A percentile compares a stretch with the other conserved stretches of the same genome.
phyloP scores from a whole-genome alignment of 345 rosid species.

The Melastoma malabathricum region DNA sequence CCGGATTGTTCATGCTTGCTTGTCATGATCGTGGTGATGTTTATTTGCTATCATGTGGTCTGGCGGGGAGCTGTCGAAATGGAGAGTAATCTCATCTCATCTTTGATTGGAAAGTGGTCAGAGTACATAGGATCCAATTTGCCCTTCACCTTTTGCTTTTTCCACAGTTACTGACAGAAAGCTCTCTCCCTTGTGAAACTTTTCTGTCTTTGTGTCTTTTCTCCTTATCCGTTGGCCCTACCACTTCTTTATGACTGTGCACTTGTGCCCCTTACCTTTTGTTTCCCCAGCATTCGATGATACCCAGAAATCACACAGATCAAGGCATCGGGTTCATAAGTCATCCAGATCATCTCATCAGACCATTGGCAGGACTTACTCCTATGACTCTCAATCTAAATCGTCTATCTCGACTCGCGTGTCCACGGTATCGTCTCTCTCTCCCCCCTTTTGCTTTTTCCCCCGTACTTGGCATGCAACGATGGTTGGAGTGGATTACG shows the following conservation, averaged over 20 bases:
- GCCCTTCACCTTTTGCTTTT: constrained; percentile 25
- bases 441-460: neutral
- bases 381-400: constrained; percentile 80
- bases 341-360: constrained; percentile 63
- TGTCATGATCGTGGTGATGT: too few relatives aligned
- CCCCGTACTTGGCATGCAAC: too few relatives aligned
- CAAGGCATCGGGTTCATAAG: constrained; percentile 59
- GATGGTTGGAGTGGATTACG: too few relatives aligned
- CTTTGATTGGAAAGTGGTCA: constrained; percentile 8
- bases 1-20: neutral
- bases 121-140: constrained; percentile 54
- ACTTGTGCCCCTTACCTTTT: constrained; percentile 14
- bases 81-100: neutral
- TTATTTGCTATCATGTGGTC: too few relatives aligned
- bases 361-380: constrained; percentile 53
- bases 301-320: constrained; percentile 68
- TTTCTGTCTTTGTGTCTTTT: constrained; percentile 17
- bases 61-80: too few relatives aligned
- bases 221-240: constrained; percentile 21
- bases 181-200: constrained; percentile 16
- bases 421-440: constrained; percentile 29
- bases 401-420: constrained; percentile 40
- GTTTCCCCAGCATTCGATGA: constrained; percentile 59
- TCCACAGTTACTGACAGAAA: constrained; percentile 29
- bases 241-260: constrained; percentile 10